Base-by-base conservation (phyloP, 352 stramenopile species). In the Halophytophthora batemanensis region DNA sequence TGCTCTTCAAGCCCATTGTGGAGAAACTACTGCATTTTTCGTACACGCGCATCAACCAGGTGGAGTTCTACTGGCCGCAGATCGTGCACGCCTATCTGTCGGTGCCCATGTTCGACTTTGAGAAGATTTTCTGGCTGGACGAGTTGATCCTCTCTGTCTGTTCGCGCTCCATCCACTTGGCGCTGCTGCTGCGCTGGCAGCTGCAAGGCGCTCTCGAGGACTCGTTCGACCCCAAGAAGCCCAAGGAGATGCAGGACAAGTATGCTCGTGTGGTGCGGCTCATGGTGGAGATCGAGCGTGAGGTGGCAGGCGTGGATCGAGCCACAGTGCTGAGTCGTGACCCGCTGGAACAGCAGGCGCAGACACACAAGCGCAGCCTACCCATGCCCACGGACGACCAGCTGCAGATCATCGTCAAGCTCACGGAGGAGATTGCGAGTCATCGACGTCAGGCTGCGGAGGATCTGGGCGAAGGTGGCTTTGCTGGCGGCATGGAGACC, bases 21-120 rank as follows among this genome's bases (percentile, higher is more conserved):
- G 82, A 93, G 49, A 86, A 85, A 22, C 45, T 95, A 45, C 61
- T 91, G 5, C 75, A 93, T 29, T 93, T 93, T 54, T 92, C 83
- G 36, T 93, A 93, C 67, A 89, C 82, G 22, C 73, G 85, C 19
- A 93, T 96, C 59, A 94, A 94, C 53, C 80, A 96, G 64, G 81
- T 96, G 39, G 87, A 96, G 57, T 96, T 96, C 53, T 96, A 95
- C 56, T 95, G 84, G 79, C 86, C 85, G 15, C 87, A 96, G 66
- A 90, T 96, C 29, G 76, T 96, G 36, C 87, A 96, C 48, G 82
- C 82, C 47, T 93, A 93, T 42, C 44, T 96, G 42, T 93, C 79
- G 17, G 80, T 95, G 45, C 84, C 82, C 12, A 93, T 90, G 69
- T 94, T 93, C 66, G 80, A 94, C 36, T 93, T 95, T 57, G 82